A percentile compares a stretch with the other conserved stretches of the same genome.
These are phyloP conservation scores for Pichia pseudocactophila DNA, from an alignment of 805 yeast genomes.

Conservation along the genomic window DNA sequence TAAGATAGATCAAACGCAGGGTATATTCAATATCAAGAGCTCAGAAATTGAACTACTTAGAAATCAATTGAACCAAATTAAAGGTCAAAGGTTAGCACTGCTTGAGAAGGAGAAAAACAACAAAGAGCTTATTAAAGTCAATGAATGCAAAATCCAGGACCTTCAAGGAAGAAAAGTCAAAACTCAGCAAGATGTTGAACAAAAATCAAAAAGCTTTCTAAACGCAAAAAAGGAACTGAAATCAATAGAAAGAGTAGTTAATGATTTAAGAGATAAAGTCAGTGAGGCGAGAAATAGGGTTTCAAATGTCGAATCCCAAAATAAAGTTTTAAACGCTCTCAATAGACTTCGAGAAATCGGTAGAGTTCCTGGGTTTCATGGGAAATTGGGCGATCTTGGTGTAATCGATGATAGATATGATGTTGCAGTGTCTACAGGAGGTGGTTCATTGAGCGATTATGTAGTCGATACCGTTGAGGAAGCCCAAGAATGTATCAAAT, in stretches of 20 bases:
- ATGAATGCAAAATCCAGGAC: conserved; percentile 38
- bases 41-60: conserved; percentile 55
- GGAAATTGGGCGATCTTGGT: conserved; percentile 90
- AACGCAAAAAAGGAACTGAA: conserved; percentile 41
- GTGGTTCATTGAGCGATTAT: conserved; percentile 82
- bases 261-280: conserved; percentile 48
- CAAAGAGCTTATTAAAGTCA: conserved; percentile 30
- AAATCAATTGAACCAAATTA: conserved; percentile 36
- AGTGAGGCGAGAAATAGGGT: conserved; percentile 58
- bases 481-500: conserved; percentile 60
- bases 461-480: conserved; percentile 74
- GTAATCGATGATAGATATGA: conserved; percentile 81
- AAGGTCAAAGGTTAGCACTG: conserved; percentile 34
- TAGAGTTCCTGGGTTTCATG: conserved; percentile 76
- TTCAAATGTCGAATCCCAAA: conserved; percentile 54
- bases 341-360: conserved; percentile 68
- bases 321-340: conserved; percentile 62
- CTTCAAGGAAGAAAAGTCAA: conserved; percentile 41
- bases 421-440: conserved; percentile 90
- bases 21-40: conserved; percentile 54
- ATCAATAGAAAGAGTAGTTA: conserved; percentile 46
- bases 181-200: conserved; percentile 42
- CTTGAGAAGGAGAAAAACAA: conserved; percentile 34
- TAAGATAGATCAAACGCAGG: conserved; percentile 51
- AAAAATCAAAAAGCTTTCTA: conserved; percentile 50